Percentiles rank a stretch among this genome's conserved stretches.
These are phyloP conservation scores for Lipomyces oligophaga DNA, from an alignment of 805 yeast genomes.

Conservation along the genomic window DNA sequence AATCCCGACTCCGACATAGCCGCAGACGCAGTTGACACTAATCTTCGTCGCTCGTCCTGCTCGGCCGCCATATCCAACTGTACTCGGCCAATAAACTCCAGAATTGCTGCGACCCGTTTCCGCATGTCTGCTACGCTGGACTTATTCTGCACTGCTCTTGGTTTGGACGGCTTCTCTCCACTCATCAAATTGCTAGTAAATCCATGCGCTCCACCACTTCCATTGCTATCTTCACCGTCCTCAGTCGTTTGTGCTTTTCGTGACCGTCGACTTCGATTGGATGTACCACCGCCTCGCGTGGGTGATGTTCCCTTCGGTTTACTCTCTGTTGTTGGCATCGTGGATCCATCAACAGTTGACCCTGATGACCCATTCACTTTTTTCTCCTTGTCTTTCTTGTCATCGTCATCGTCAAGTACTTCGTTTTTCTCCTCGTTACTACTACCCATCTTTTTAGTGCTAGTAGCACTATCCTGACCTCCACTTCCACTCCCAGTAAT, in stretches of 20 bases:
- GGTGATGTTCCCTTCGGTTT: background rate
- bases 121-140: slow-evolving; percentile 79
- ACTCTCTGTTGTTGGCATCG: background rate
- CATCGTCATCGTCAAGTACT: background rate
- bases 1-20: background rate
- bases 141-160: slow-evolving; percentile 75
- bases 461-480: no score
- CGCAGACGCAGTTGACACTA: slow-evolving; percentile 29
- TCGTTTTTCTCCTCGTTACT: no score
- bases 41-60: slow-evolving; percentile 52
- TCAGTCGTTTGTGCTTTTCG: slow-evolving; percentile 1
- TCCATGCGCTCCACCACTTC: slow-evolving; percentile 16
- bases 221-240: background rate
- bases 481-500: no score
- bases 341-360: background rate
- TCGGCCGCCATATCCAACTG: slow-evolving; percentile 79
- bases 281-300: background rate
- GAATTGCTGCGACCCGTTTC: slow-evolving; percentile 79
- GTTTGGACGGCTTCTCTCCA: slow-evolving; percentile 66
- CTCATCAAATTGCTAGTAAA: background rate
- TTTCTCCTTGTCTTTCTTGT: background rate
- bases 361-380: background rate
- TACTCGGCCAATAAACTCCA: slow-evolving; percentile 85
- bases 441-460: no score
- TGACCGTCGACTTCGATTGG: slow-evolving; percentile 4